phyloP scores from a whole-genome alignment of 2,329 filamentous ascomycete genomes.

The Cephalotrichum gorgonifer region DNA sequence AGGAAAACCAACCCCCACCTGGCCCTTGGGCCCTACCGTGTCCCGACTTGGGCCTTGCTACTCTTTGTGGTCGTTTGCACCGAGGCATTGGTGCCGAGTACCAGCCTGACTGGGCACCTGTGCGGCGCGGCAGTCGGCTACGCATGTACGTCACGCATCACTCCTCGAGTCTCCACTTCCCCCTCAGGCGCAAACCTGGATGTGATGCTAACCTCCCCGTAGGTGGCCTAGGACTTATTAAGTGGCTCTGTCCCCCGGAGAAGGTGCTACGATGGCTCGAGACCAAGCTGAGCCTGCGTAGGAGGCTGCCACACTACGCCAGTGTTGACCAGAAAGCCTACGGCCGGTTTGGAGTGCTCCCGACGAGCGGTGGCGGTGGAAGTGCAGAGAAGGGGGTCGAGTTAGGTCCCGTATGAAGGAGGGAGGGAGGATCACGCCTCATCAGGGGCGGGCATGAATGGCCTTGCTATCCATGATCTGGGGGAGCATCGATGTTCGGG shows the following conservation, averaged over 20 bases:
- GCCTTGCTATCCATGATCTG: no score
- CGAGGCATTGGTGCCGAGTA: slow-evolving; percentile 64
- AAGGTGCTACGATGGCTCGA: slow-evolving; percentile 82
- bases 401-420: not conserved
- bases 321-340: slow-evolving; percentile 95
- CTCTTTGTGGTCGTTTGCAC: slow-evolving; percentile 55
- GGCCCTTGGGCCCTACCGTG: slow-evolving; percentile 48
- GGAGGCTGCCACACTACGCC: slow-evolving; percentile 79
- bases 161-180: not conserved
- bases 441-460: no score
- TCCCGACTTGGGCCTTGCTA: slow-evolving; percentile 87
- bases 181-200: no score
- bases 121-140: slow-evolving; percentile 81
- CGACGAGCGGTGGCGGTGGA: slow-evolving; percentile 32
- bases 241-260: slow-evolving; percentile 82
- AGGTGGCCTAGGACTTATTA: slow-evolving; percentile 83
- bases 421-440: no score
- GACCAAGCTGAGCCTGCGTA: slow-evolving; percentile 74
- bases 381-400: not conserved
- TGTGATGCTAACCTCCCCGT: slow-evolving; percentile 1
- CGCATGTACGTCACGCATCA: slow-evolving; percentile 49
- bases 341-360: slow-evolving; percentile 81
- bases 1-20: slow-evolving; percentile 75
- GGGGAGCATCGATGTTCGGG: no score
- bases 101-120: slow-evolving; percentile 77